Base-by-base conservation (phyloP, 768 basidiomycete genomes). In the Boletus sp. region DNA sequence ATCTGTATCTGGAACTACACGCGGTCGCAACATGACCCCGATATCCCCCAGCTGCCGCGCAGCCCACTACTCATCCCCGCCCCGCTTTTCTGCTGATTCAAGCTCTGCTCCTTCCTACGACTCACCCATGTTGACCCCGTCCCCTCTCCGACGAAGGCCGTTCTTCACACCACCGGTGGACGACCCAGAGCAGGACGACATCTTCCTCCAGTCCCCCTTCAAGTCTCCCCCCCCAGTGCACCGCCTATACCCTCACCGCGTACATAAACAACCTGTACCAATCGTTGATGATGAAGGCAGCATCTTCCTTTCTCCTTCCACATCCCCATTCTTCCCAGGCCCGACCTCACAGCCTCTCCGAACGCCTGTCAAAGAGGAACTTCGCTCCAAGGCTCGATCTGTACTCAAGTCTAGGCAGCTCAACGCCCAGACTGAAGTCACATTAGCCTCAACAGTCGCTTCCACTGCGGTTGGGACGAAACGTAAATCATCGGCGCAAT, bases 111-210 rank as follows among this genome's bases (percentile, higher is more conserved):
- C 71, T 33, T 71, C 76, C 39, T 79, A 75, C 60, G 79, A 80
- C 61, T 79, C 81, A 32, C 80, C 83, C 42, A 81, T 85, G 80
- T 75, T 82, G 45, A 82, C 84, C 1, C 83, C 86, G 21, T 87
- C 86, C 6, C 84, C 84, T 11, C 76, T 83, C 55, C 75, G 80
- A 49, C 75, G 76, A 57, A 72, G 72, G 11, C 70, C 72, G 15
- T 70, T 76, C 49, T 78, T 77, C 61, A 67, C 74, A 6, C 65
- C 63, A 47, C 69, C 60, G 0, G 55, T 57, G 41, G 56, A 58
- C 47, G 53, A 61, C 11, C 51, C 50, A 38, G 77, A 79, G 60
- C 58, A 68, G 50, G 80, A 83, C 59, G 80, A 83, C 62, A 68
- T 79, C 55, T 83, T 83, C 64, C 72, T 79, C 8, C 77, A 79